A percentile compares a stretch with the other conserved stretches of the same genome.
Conservation (phyloP, 176 grass and related monocot species). For the Microstegium vimineum region DNA sequence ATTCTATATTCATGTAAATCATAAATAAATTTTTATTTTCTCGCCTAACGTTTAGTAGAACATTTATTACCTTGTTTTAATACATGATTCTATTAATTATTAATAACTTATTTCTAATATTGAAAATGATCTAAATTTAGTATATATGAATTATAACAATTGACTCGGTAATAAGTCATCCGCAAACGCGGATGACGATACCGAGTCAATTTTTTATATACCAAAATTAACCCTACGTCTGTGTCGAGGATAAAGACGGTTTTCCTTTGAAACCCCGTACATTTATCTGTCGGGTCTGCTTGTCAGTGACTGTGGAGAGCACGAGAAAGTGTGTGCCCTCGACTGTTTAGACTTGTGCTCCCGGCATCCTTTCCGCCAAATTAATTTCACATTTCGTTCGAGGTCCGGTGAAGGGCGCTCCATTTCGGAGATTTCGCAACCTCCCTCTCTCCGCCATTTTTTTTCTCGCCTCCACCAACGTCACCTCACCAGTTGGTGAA, state of each 20-base stretch:
- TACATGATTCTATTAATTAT: neutral
- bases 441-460: neutral
- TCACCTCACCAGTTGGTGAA: constrained; percentile 19
- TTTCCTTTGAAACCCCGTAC: rapidly evolving
- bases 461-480: neutral
- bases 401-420: constrained; percentile 3
- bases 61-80: neutral
- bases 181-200: neutral
- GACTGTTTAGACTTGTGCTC: neutral
- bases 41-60: too few species aligned
- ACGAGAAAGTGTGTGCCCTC: neutral
- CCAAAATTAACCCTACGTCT: neutral
- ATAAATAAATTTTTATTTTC: neutral
- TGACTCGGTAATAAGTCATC: neutral
- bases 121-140: neutral
- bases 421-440: constrained; percentile 42
- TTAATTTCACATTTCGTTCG: neutral
- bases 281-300: rapidly evolving
- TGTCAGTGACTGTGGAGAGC: constrained; percentile 13
- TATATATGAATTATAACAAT: too few species aligned
- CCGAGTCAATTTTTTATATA: neutral
- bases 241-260: neutral
- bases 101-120: neutral
- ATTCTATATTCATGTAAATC: neutral
- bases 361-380: neutral